Evolutionary conservation across 768 basidiomycete genomes (phyloP), one percentile per base, ranked within the genome.

Genomic region (Russula compacta): DNA sequence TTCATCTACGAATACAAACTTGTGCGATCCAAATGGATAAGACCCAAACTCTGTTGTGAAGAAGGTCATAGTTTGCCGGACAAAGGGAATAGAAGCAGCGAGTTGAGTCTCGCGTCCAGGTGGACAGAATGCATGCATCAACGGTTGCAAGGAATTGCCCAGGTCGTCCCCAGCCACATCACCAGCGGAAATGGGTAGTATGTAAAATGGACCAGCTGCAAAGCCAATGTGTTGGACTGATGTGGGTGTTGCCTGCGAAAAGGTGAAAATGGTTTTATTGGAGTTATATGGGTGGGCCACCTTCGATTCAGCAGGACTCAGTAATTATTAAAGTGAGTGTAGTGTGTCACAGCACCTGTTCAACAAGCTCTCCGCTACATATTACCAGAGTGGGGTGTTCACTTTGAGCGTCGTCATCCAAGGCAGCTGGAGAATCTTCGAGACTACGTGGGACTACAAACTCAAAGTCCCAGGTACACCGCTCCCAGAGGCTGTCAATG

Each of bases 381-480:
- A 95, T 81, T 0, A 95, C 95, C 46, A 94, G 77, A 0, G 95
- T 91, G 2, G 90, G 92, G 65, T 75, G 81, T 29, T 84, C 79
- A 53, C 83, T 85, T 29, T 75, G 77, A 9, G 73, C 73, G 53
- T 85, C 86, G 33, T 69, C 81, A 39, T 72, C 76, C 52, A 63
- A 68, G 69, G 58, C 69, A 24, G 78, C 79, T 10, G 81, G 77
- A 70, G 75, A 49, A 49, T 88, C 88, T 70, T 92, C 86, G 14
- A 91, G 75, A 69, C 84, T 86, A 65, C 86, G 79, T 53, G 95
- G 94, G 38, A 97, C 95, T 53, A 97, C 84, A 71, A 97, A 92
- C 72, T 98, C 92, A 59, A 98, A 88, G 69, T 99, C 97, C 97
- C 97, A 99, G 7, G 95, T 95, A 67, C 91, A 97, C 68, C 92